These are phyloP conservation scores for Arachnopeziza araneosa DNA, from an alignment of 2,329 filamentous ascomycete species.

Conservation along the genomic window DNA sequence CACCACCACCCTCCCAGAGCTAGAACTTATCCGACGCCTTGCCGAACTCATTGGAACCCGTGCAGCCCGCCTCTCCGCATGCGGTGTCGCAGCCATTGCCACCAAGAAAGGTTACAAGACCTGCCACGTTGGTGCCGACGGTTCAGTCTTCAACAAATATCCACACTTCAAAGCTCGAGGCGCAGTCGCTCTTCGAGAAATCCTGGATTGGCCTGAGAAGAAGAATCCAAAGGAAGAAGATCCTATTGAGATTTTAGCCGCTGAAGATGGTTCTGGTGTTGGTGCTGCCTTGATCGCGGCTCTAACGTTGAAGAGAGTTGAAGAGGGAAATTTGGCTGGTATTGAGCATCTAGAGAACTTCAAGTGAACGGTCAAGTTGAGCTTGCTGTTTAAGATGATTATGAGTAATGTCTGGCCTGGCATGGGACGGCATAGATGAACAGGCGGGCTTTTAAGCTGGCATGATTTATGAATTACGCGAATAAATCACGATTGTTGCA, in stretches of 20 bases:
- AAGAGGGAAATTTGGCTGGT: constrained; percentile 57
- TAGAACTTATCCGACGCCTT: constrained; percentile 82
- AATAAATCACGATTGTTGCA: neutral
- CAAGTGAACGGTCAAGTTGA: constrained; percentile 27
- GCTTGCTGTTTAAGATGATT: neutral
- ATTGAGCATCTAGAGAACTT: constrained; percentile 63
- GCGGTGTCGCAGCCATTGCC: constrained; percentile 92
- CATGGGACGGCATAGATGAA: neutral
- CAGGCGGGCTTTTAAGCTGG: neutral
- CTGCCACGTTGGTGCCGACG: constrained; percentile 94
- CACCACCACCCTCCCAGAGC: constrained; percentile 65
- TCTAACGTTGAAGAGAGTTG: constrained; percentile 58
- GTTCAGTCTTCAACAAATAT: constrained; percentile 98
- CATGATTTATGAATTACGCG: neutral
- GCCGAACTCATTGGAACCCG: constrained; percentile 94
- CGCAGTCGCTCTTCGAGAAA: constrained; percentile 84
- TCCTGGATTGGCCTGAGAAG: constrained; percentile 86
- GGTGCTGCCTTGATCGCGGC: constrained; percentile 90
- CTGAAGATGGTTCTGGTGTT: constrained; percentile 96
- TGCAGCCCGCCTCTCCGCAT: constrained; percentile 85
- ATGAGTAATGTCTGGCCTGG: neutral
- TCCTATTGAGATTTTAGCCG: constrained; percentile 79
- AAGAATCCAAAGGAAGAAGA: constrained; percentile 67
- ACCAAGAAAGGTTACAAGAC: constrained; percentile 87
- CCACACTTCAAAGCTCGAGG: constrained; percentile 95